phyloP scores from a whole-genome alignment of 108 stramenopile genomes.

The Cyclotella choctawhatcheeana region DNA sequence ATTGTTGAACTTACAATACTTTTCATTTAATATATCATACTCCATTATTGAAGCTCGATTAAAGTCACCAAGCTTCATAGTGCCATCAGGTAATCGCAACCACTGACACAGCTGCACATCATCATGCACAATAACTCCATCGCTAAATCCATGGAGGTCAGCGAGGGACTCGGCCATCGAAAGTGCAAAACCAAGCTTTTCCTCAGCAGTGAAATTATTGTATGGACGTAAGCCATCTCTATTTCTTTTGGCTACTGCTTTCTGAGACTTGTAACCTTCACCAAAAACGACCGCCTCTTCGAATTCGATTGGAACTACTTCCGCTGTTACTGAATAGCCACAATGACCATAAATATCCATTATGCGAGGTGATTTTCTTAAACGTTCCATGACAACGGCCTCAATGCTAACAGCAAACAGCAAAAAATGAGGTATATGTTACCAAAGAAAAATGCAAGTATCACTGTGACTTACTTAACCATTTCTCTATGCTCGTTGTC shows the following conservation, averaged over 20 bases:
- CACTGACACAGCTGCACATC: constrained; percentile 87
- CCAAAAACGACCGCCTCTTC: constrained; percentile 53
- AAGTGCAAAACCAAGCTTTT: constrained; percentile 70
- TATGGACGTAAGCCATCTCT: constrained; percentile 51
- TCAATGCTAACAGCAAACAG: constrained; percentile 33
- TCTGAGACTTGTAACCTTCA: constrained; percentile 23
- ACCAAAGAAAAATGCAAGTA: not conserved
- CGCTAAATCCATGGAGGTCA: constrained; percentile 70
- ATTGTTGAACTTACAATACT: constrained; percentile 77
- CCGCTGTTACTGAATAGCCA: constrained; percentile 59
- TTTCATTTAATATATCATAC: constrained; percentile 53
- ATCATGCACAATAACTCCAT: constrained; percentile 75
- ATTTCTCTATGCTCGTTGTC: constrained; percentile 19
- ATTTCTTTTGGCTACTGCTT: constrained; percentile 55
- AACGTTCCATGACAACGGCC: constrained; percentile 74
- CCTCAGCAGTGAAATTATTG: constrained; percentile 62
- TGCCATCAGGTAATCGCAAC: constrained; percentile 63
- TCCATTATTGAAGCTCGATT: constrained; percentile 74
- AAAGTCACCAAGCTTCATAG: constrained; percentile 79
- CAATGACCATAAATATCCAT: constrained; percentile 78
- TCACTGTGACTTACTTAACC: constrained; percentile 18
- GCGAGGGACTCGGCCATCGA: constrained; percentile 76
- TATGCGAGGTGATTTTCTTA: constrained; percentile 66
- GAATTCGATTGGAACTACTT: constrained; percentile 66
- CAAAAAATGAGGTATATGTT: not conserved